phyloP scores from a whole-genome alignment of 768 basidiomycete species.

The Pleurotus salmoneostramineus region DNA sequence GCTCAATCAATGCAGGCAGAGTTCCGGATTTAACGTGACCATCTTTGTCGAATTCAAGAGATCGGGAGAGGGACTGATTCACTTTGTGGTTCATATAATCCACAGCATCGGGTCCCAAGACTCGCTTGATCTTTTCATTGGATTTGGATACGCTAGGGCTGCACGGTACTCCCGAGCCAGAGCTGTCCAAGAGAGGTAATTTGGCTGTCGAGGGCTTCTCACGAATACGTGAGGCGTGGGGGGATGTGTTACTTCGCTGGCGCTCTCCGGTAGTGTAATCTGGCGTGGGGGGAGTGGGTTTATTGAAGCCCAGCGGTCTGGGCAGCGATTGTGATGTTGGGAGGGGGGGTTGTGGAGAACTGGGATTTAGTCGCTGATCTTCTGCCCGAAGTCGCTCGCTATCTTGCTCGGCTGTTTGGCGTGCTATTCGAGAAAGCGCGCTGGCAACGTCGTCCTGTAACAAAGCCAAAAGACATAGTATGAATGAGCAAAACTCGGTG shows the following conservation, averaged over 20 bases:
- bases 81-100: slow-evolving; percentile 60
- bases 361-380: slow-evolving; percentile 17
- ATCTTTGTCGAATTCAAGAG: slow-evolving; percentile 62
- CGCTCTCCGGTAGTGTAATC: slow-evolving; percentile 15
- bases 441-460: background rate
- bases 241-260: slow-evolving; percentile 9
- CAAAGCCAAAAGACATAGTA: no score
- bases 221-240: background rate
- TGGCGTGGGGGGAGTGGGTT: slow-evolving; percentile 32
- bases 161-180: no score
- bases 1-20: slow-evolving; percentile 66
- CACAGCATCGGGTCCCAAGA: slow-evolving; percentile 34
- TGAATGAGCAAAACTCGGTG: background rate
- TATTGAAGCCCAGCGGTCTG: slow-evolving; percentile 5
- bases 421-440: slow-evolving; percentile 1
- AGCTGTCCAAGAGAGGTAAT: slow-evolving; percentile 29
- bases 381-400: slow-evolving; percentile 4
- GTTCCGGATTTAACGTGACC: slow-evolving; percentile 69
- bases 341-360: slow-evolving; percentile 13
- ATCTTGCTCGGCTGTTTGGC: background rate
- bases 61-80: slow-evolving; percentile 52
- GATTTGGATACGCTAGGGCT: slow-evolving; percentile 31
- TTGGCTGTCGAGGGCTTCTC: slow-evolving; percentile 28
- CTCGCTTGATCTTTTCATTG: slow-evolving; percentile 28
- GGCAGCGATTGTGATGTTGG: slow-evolving; percentile 14